Evolutionary conservation across 2,329 filamentous ascomycete genomes (phyloP), one percentile per base, ranked within the genome.

Genomic region (Aspergillus fijiensis): DNA sequence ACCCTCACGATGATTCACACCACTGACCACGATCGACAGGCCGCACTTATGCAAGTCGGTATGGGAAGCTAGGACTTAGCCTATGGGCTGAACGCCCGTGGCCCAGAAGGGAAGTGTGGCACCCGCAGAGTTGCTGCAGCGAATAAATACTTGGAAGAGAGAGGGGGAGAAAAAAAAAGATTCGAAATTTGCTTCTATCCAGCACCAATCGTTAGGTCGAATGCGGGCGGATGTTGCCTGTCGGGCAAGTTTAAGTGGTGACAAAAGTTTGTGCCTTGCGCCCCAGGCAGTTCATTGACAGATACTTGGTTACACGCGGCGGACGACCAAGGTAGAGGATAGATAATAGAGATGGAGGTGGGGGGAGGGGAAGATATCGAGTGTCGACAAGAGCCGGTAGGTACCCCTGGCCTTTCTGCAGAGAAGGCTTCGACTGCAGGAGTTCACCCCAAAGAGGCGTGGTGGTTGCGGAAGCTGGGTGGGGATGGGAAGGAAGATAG

Each of bases 41-140:
- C 66, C 66, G 56, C 67, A 68, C 72, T 72, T 69, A 73, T 73
- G 71, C 71, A 72, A 59, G 67, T 63, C 62, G 67, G 70, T 61
- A 67, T 68, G 65, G 66, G 63, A 65, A 62, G 60, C 62, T 61
- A 64, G 54, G 49, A 51, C 35, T 63, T 60, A 68, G 65, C 64
- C 64, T 67, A 67, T 67, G 62, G 65, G 63, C 65, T 63, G 57
- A 58, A 65, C 58, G 65, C 63, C 65, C 65, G 64, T 63, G 60
- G 65, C 65, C 62, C 63, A 66, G 59, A 60, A 55, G 49, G 62
- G 64, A 58, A 65, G 64, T 62, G 60, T 56, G 58, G 61, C 59
- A 57, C 60, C 64, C 55, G 48, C 31, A 25, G 53, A 55, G 25
- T 55, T 48, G 42, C 55, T 55, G 63, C 49, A 50, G 59, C 60